These are phyloP conservation scores for Nelumbo lutea DNA, from an alignment of 164 flowering plant genomes.

Conservation along the genomic window DNA sequence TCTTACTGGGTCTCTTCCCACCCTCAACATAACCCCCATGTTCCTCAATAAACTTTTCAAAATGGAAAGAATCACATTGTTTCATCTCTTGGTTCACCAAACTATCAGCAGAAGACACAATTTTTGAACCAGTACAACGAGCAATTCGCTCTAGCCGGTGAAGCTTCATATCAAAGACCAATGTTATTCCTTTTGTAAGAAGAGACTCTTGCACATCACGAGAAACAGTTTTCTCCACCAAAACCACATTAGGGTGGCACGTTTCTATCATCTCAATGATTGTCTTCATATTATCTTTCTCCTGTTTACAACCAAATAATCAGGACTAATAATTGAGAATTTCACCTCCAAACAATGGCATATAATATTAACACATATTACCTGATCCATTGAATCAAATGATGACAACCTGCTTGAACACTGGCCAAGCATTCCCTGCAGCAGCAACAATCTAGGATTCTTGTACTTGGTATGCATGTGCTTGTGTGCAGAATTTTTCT, in stretches of 20 bases:
- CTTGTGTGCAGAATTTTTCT: conserved; percentile 89
- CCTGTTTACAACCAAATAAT: conserved; percentile 38
- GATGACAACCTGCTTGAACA: conserved; percentile 64
- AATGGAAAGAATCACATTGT: conserved; percentile 64
- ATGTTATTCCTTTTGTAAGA: conserved; percentile 66
- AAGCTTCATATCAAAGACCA: conserved; percentile 92
- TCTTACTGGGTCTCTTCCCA: conserved; percentile 62
- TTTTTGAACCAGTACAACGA: conserved; percentile 80
- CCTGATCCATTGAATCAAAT: conserved; percentile 68
- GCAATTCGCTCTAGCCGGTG: conserved; percentile 82
- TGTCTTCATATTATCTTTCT: conserved; percentile 40
- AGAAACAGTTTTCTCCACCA: conserved; percentile 85
- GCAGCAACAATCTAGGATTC: conserved; percentile 67
- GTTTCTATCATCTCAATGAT: conserved; percentile 53
- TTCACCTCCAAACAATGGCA: neutral
- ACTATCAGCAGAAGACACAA: conserved; percentile 43
- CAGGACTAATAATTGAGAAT: conserved; percentile 10
- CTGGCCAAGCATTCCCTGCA: conserved; percentile 66
- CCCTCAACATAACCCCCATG: conserved; percentile 49
- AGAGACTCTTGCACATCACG: conserved; percentile 78
- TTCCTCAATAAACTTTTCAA: conserved; percentile 77
- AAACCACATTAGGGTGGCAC: conserved; percentile 75
- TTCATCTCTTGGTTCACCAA: conserved; percentile 50
- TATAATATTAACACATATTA: conserved; percentile 13
- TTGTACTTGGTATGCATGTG: conserved; percentile 72